Evolutionary conservation across 345 rosid genomes (phyloP), one percentile per base, ranked within the genome.

Genomic region (Adansonia digitata): DNA sequence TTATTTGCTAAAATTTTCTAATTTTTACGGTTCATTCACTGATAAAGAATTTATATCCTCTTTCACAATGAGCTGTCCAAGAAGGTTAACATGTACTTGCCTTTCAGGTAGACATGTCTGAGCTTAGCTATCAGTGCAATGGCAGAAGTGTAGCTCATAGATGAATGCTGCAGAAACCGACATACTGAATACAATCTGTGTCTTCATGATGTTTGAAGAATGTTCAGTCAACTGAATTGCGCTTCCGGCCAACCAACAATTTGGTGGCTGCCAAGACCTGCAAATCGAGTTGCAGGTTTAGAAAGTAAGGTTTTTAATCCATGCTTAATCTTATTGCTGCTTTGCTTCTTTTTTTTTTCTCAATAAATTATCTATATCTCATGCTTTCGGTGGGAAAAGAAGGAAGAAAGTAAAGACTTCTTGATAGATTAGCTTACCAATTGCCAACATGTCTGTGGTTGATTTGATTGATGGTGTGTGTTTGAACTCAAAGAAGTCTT

Each of bases 391-490:
- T 39, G 26, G 55, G 51, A 40, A 65, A 40, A 42, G 5, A 20
- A 17, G 66, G 7, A 9, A 63, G 7, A 26, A 57, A 35, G 24
- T 39, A 64, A 40, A 40, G 31, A 40, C 42, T 64, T 1, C 12
- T 34, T 65, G 39, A 46, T 1, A 27, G 24, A 29, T 49, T 49
- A 29, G 40, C 10, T 48, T 69, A 69, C 73, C 73, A 11, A 69
- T 69, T 69, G 73, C 73, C 73, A 69, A 69, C 73, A 69, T 69
- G 73, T 69, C 73, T 48, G 73, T 69, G 59, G 59, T 69, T 1
- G 73, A 69, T 48, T 69, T 69, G 73, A 69, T 69, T 29, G 73
- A 69, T 31, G 59, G 73, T 18, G 43, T 29, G 43, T 69, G 59
- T n/a, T 48, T 48, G 73, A 69, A 69, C 73, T 69, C 73, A 5